These are phyloP conservation scores for Tritrichomonas foetus DNA, from an alignment of 208 protist species.

Conservation along the genomic window DNA sequence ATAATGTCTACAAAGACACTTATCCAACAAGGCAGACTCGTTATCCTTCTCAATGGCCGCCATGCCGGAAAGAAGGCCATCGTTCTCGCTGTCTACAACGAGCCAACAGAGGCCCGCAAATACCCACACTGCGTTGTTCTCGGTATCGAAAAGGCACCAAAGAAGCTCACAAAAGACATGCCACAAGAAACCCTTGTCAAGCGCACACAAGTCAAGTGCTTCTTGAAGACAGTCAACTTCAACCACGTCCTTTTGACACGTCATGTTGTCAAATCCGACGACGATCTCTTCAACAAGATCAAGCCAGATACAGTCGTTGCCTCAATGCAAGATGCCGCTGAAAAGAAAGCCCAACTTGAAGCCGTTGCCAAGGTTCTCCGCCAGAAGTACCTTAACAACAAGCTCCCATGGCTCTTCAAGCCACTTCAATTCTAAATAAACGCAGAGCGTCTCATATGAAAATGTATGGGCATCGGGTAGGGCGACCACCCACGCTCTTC, in stretches of 20 bases:
- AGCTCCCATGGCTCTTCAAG: constrained; percentile 26
- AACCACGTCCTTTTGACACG: neutral
- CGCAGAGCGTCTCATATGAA: too few species aligned
- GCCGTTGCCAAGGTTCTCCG: neutral
- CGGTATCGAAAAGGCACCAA: too few species aligned
- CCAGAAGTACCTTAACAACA: too few species aligned
- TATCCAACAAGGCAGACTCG: neutral
- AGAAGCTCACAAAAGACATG: too few species aligned
- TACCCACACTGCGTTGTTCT: neutral
- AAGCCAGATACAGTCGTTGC: neutral
- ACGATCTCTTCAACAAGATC: neutral
- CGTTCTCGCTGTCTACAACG: too few species aligned
- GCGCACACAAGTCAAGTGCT: neutral
- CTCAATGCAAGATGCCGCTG: too few species aligned
- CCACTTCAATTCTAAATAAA: constrained; percentile 33
- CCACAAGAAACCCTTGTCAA: neutral
- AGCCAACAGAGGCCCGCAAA: neutral
- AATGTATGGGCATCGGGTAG: too few species aligned
- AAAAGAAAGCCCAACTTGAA: neutral
- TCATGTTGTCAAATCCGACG: neutral
- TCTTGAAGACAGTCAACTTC: neutral
- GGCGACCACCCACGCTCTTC: too few species aligned
- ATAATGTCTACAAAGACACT: neutral
- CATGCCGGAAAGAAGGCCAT: neutral
- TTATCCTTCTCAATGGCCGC: neutral